phyloP scores from a whole-genome alignment of 2,329 filamentous ascomycete genomes.

The Mollisiaceae sp. region DNA sequence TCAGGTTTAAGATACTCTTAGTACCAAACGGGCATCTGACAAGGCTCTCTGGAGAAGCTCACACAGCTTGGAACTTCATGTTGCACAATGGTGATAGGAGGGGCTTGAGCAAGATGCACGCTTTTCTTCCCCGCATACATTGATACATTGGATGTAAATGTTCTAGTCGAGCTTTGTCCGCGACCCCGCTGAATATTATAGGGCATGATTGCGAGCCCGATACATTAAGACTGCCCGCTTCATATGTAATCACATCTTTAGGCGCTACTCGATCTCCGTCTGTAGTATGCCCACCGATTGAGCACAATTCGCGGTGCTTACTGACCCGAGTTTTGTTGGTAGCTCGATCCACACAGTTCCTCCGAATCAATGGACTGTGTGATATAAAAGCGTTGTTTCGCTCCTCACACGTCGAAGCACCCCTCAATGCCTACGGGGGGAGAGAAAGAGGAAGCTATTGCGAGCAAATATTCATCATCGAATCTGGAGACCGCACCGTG shows the following conservation, averaged over 20 bases:
- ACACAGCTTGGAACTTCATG: background rate
- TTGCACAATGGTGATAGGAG: slow-evolving; percentile 5
- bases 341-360: background rate
- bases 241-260: background rate
- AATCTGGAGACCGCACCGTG: slow-evolving; percentile 18
- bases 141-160: slow-evolving; percentile 1
- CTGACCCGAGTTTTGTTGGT: slow-evolving; percentile 2
- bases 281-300: background rate
- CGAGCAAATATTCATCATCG: slow-evolving; percentile 14
- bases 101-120: background rate
- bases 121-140: slow-evolving; percentile 8
- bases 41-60: background rate
- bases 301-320: background rate
- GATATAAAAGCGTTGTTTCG: background rate
- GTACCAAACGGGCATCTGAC: background rate
- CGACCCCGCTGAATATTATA: background rate
- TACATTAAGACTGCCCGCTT: background rate
- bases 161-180: slow-evolving; percentile 7
- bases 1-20: background rate
- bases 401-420: background rate
- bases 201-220: background rate
- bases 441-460: slow-evolving; percentile 16
- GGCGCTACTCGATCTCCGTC: background rate
- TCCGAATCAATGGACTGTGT: background rate
- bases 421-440: background rate